Base-by-base conservation (phyloP, 1,139 yeast genomes). In the Eremothecium gossypii region DNA sequence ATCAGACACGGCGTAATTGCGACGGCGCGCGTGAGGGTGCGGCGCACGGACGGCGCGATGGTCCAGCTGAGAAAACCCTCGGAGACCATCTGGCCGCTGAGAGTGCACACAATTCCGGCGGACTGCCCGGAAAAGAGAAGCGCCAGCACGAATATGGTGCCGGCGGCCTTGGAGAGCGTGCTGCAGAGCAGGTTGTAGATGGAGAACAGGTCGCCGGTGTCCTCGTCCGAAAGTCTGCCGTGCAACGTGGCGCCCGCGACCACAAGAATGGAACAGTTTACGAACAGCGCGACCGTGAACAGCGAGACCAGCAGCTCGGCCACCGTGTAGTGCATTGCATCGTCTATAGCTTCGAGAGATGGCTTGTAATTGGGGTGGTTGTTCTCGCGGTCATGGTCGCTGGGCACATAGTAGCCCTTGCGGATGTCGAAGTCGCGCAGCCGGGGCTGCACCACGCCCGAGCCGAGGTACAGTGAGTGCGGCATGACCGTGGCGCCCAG, bases 401-500 rank as follows among this genome's bases (percentile, higher is more conserved):
- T 61, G 2, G 66, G 67, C 13, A 43, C 52, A 45, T 65, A 67
- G 48, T 64, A 51, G 1, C 79, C 78, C 45, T 76, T 65, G 32
- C 66, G 68, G 8, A 71, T 63, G 53, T 79, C 86, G 51, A 67
- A 79, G 39, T 81, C 86, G 55, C 77, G 77, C 46, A 79, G 64
- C 52, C 93, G 68, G 11, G 89, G 78, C 54, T 81, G 87, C 3
- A 82, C 91, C 41, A 83, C 70, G 5, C 85, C 84, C 0, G 87
- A 79, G 1, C 91, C 91, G 43, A 83, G 66, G 52, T 75, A 82
- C 44, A 83, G 67, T 0, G 87, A 79, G 55, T 82, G 91, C 2
- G 93, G 91, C 93, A 83, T 83, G 7, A 82, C 89, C 0, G 91
- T 82, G 38, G 87, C 83, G 29, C 93, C 93, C 13, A 82, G 74